Evolutionary conservation across 129 eudicot species (phyloP).

Genomic region (Centrapalus pauciflorus): DNA sequence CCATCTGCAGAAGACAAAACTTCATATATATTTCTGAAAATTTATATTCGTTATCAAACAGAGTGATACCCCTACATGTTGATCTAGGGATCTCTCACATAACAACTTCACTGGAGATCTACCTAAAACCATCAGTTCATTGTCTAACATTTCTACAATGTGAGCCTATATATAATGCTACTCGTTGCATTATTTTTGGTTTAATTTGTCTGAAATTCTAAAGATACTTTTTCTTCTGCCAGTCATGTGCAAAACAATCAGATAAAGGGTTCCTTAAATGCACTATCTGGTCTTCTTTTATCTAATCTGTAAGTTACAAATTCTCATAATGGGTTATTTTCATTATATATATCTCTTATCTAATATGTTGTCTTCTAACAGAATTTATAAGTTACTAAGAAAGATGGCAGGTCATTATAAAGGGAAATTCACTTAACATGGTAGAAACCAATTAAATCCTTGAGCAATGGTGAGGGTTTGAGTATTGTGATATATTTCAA

Average conservation of each 20-base stretch:
- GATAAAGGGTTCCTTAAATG: conserved; percentile 67
- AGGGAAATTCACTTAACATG: too few relatives aligned
- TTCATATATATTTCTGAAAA: too few relatives aligned
- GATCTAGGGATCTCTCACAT: conserved; percentile 78
- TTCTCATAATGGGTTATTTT: background rate
- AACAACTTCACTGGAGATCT: conserved; percentile 88
- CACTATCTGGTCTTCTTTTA: conserved; percentile 63
- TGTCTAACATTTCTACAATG: conserved; percentile 80
- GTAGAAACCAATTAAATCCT: too few relatives aligned
- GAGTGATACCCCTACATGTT: too few relatives aligned
- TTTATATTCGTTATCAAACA: too few relatives aligned
- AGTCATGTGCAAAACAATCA: conserved; percentile 89
- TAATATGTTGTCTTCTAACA: conserved; percentile 24
- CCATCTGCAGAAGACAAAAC: too few relatives aligned
- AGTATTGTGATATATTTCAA: too few relatives aligned
- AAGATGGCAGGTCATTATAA: too few relatives aligned
- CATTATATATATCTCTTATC: background rate
- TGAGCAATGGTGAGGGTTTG: too few relatives aligned
- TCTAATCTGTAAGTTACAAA: conserved; percentile 65
- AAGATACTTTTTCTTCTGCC: conserved; percentile 29
- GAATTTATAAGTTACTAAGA: too few relatives aligned
- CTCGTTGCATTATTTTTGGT: background rate
- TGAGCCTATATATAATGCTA: conserved; percentile 31
- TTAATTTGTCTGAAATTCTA: conserved; percentile 2
- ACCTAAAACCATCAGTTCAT: conserved; percentile 61